phyloP scores from a whole-genome alignment of 768 basidiomycete species.

The Podaxis sp. region DNA sequence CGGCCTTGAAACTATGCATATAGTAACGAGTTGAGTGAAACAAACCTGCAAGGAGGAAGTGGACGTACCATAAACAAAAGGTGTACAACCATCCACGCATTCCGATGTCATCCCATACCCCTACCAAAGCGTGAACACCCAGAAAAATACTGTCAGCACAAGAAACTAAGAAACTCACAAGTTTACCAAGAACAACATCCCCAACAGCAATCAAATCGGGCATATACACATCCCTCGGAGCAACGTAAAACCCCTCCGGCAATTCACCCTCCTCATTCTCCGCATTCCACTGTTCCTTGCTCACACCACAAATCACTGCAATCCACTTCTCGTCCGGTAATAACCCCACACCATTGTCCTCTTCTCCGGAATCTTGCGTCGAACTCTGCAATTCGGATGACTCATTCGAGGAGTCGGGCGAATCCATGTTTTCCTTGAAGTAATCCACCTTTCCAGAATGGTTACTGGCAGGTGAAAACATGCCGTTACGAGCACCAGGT shows the following conservation, averaged over 20 bases:
- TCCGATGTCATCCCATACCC: conserved; percentile 84
- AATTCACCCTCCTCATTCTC: conserved; percentile 36
- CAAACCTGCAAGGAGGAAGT: not conserved
- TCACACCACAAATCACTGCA: conserved; percentile 75
- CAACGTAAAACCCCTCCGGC: conserved; percentile 73
- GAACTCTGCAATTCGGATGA: not conserved
- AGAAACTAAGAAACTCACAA: conserved; percentile 43
- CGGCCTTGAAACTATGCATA: conserved; percentile 62
- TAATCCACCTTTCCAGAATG: not conserved
- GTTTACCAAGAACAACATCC: conserved; percentile 76
- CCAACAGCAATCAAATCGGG: conserved; percentile 74
- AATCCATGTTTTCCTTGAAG: too few species aligned
- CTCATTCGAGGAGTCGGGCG: not conserved
- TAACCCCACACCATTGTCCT: conserved; percentile 35
- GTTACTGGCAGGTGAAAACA: not conserved
- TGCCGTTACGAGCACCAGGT: not conserved
- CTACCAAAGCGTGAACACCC: conserved; percentile 30
- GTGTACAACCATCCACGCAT: conserved; percentile 72
- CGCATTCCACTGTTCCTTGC: conserved; percentile 52
- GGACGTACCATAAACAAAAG: conserved; percentile 70
- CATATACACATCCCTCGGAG: conserved; percentile 79
- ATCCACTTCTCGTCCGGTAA: conserved; percentile 75
- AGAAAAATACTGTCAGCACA: not conserved
- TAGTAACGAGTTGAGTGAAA: not conserved
- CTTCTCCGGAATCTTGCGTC: conserved; percentile 3